Base-by-base conservation (phyloP, 495 filamentous ascomycete genomes). In the Polyplosphaeria fusca region DNA sequence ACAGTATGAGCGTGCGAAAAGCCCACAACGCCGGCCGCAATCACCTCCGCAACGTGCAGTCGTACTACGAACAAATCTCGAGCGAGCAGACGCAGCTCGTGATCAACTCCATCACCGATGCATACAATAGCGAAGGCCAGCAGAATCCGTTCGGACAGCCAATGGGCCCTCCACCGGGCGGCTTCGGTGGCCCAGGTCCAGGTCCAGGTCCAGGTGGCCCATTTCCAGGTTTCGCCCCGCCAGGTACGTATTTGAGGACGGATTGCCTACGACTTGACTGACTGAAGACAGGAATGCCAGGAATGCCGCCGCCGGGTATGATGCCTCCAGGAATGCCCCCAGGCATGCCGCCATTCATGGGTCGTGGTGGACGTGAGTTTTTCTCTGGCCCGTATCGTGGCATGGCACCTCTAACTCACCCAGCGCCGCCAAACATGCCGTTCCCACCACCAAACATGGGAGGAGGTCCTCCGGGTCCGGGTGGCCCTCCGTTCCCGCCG, bases 11-110 rank as follows among this genome's bases (percentile, higher is more conserved):
- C 76, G 93, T 98, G 68, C 89, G 93, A 67, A 96, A 96, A 75
- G 93, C 93, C 14, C 93, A 98, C 74, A 98, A 98, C 78, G 87
- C 82, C 65, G 93, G 93, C 55, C 82, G 92, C 42, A 98, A 98
- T 74, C 93, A 98, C 68, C 77, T 97, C 44, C 87, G 94, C 58
- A 98, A 98, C 71, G 93, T 98, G 12, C 82, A 96, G 63, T 91
- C 96, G 60, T 99, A 99, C 76, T 99, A 99, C 74, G 91, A 96
- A 94, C 91, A 96, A 77, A 96, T 99, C 71, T 91, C 91, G 50
- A 92, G 96, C 72, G 93, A 97, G 74, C 95, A 97, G 73, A 92
- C 94, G 24, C 93, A 98, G 72, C 91, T 85, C 30, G 94, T 98
- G 51, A 98, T 98, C 70, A 93, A 98, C 76, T 89, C 84, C 50